Percentiles rank a stretch among this genome's conserved stretches.
Evolutionary conservation across 129 eudicot genomes (phyloP).

Genomic region (Artemisia argyi): DNA sequence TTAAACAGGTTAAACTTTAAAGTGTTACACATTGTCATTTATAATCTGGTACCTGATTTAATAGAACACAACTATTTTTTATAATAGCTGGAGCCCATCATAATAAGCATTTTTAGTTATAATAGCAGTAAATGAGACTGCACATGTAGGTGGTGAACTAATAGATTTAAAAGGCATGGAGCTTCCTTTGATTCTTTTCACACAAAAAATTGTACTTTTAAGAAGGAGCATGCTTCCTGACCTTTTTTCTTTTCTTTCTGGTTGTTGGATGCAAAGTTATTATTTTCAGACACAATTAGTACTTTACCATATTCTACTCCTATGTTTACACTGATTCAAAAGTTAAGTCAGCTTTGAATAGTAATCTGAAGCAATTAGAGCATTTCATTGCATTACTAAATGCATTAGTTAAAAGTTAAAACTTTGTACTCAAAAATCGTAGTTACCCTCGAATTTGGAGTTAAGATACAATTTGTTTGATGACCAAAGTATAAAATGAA

Average conservation of each 20-base stretch:
- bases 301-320: constrained; percentile 1
- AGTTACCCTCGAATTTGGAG: too few relatives aligned
- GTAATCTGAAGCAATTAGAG: not conserved
- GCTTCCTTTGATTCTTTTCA: constrained; percentile 17
- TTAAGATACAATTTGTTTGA: too few relatives aligned
- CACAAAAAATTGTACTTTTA: constrained; percentile 23
- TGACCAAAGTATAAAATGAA: too few relatives aligned
- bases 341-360: not conserved
- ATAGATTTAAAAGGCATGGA: not conserved
- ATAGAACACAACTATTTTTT: too few relatives aligned
- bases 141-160: constrained; percentile 11
- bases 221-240: constrained; percentile 33
- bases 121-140: constrained; percentile 1
- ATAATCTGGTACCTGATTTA: too few relatives aligned
- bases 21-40: too few relatives aligned
- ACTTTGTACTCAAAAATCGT: too few relatives aligned
- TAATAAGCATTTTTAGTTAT: not conserved
- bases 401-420: too few relatives aligned
- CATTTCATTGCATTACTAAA: not conserved
- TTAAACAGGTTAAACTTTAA: too few relatives aligned
- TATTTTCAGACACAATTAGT: constrained; percentile 10
- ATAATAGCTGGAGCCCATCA: too few relatives aligned
- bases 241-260: constrained; percentile 31
- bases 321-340: not conserved
- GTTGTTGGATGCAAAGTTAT: constrained; percentile 27